Evolutionary conservation across 805 yeast species (phyloP), one percentile per base, ranked within the genome.

Genomic region (Kockiozyma suomiensis): DNA sequence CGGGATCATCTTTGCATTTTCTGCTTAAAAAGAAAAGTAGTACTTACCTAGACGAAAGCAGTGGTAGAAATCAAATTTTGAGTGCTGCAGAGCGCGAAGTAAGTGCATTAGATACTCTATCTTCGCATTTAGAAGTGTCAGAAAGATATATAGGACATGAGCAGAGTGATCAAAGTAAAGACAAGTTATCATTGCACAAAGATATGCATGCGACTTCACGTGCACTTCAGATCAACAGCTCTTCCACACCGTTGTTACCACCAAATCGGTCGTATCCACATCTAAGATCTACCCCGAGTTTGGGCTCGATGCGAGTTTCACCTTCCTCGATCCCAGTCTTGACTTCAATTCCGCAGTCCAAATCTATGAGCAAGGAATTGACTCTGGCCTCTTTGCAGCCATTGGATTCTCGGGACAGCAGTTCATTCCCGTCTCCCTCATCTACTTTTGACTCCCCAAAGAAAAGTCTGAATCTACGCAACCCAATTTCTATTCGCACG

Each of bases 251-350:
- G 13, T 25, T 25, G 15, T 2, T 21, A 21, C 28, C 43, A 23
- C 53, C 43, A 21, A 35, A 6, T 30, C 10, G 33, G 33, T 10
- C n/a, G 26, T 43, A 41, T 2, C 53, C 53, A 15, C 37, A 33
- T 49, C 19, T 49, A 23, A 21, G 53, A 49, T 33, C 17, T 10
- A 37, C 53, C 10, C 56, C 56, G 4, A 52, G 56, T 21, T 19
- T 52, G 30, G 43, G 28, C 15, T 42, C 56, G 2, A n/a, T 52
- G 25, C 49, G 56, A 10, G 19, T 19, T 1, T 52, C 56, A 4
- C 50, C 56, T 7, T 52, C 56, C 2, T 33, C 50, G 12, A 52
- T 52, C 17, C 56, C 56, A 7, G 50, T 52, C 19, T 38, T 33
- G 21, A 42, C 43, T 19, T 43, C 42, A 3, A 37, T 52, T 2